Base-by-base conservation (phyloP, 441 rosid species). In the Rhodomyrtus psidioides region DNA sequence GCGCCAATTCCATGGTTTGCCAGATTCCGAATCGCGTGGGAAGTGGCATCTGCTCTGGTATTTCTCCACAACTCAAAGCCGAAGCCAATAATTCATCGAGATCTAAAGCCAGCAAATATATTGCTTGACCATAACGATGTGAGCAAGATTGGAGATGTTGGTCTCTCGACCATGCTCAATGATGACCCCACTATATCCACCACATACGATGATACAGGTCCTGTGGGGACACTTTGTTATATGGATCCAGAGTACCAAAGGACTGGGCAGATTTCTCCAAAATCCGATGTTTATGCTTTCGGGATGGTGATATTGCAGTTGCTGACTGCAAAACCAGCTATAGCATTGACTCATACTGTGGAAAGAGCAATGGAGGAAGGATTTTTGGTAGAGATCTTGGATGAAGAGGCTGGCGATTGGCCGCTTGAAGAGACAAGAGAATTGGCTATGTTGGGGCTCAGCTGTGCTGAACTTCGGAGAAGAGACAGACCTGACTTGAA, bases 111-210 rank as follows among this genome's bases (percentile, higher is more conserved):
- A 6, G 98, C 98, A 53, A 96, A 96, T 91, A 95, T 97, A 92
- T 88, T 97, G 90, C 98, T 97, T 58, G 98, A 94, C 88, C 94
- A 89, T 53, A 94, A 96, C 89, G 88, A 93, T 21, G 94, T 95
- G 65, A 97, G 98, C 95, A 96, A 97, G 91, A 91, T 97, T 5
- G 95, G 99, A 70, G 98, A 97, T 84, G 98, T 97, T 2, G 99
- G 99, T 53, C 95, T 97, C 79, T 93, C 99, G 49, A 94, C 94
- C 57, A 91, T 92, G 90, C 91, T 94, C 55, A 88, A 89, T 57
- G 86, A 85, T 3, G 95, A 94, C 49, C 85, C 91, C 28, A 82
- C 57, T 58, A 54, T 90, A 62, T 85, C 92, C 83, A 86, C 93
- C 30, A 87, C 86, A 87, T 88, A 85, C 87, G 93, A 89, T 82